Conservation (phyloP, 495 filamentous ascomycete species). For the Lepraria neglecta region DNA sequence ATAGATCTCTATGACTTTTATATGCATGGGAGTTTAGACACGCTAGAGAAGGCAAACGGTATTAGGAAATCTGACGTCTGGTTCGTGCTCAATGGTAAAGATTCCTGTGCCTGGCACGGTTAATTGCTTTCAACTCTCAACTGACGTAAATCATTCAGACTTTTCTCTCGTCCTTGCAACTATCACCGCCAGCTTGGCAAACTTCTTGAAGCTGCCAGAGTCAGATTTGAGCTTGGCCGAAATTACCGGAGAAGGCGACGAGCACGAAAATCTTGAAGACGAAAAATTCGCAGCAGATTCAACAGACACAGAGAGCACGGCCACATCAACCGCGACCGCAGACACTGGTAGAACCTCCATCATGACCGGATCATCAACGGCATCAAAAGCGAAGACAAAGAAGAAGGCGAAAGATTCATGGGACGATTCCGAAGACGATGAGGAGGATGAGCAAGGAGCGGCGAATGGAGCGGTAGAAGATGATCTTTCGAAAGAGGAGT, state of each 20-base stretch:
- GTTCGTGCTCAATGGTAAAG: slow-evolving; percentile 49
- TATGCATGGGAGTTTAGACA: slow-evolving; percentile 55
- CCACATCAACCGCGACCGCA: slow-evolving; percentile 18
- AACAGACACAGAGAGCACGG: slow-evolving; percentile 18
- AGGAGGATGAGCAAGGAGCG: slow-evolving; percentile 29
- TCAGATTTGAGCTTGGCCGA: slow-evolving; percentile 37
- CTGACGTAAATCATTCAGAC: slow-evolving; percentile 38
- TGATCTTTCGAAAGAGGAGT: slow-evolving; percentile 31
- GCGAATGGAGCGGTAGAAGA: slow-evolving; percentile 24
- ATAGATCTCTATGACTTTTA: slow-evolving; percentile 65
- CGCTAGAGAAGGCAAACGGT: slow-evolving; percentile 52
- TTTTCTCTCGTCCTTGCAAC: slow-evolving; percentile 65
- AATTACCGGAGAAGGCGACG: slow-evolving; percentile 32
- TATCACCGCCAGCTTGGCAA: slow-evolving; percentile 52
- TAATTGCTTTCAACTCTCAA: neutral
- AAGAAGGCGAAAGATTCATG: slow-evolving; percentile 39
- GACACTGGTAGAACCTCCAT: slow-evolving; percentile 18
- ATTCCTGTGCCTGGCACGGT: no score
- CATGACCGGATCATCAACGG: slow-evolving; percentile 3
- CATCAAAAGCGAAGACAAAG: slow-evolving; percentile 27
- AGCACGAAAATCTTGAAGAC: slow-evolving; percentile 31
- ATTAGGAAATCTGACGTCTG: slow-evolving; percentile 59
- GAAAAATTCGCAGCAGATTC: slow-evolving; percentile 29
- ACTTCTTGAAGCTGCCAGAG: slow-evolving; percentile 43
- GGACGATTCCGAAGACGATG: slow-evolving; percentile 32